Evolutionary conservation across 164 flowering plant genomes (phyloP), one percentile per base, ranked within the genome.

Genomic region (Paratinospora sagittata): DNA sequence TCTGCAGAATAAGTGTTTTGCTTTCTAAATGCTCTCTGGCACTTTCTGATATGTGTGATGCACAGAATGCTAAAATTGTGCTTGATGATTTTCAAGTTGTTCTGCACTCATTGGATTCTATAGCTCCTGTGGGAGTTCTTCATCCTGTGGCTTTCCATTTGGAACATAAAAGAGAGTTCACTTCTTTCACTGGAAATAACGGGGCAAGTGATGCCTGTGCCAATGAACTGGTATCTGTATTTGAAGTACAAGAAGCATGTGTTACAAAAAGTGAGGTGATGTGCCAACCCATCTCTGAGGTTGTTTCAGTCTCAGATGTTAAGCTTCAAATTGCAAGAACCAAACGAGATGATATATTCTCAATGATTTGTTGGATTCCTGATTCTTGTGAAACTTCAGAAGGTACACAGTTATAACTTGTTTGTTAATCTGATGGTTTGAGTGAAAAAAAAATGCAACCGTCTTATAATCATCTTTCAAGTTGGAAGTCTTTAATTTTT

Each of bases 81-180:
- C 89, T 92, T 19, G 97, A 92, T 78, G 82, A 89, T 47, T 92
- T 80, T 79, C 77, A 86, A 85, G 77, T 89, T 72, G 76, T 90
- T 4, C 82, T 87, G 68, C 97, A 95, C 80, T 90, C 97, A 43
- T 63, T 90, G 67, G 94, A 88, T 79, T 79, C 90, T 78, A 89
- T 92, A 68, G 97, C 97, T 67, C 90, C 98, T 33, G 97, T 89
- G 60, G 98, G 91, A 26, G 81, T 95, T 58, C 89, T 95, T 63
- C 98, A 95, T 81, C 98, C 98, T n/a, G 63, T 82, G 74, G 78
- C 83, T 58, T 95, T 89, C 81, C 97, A 91, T 80, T 80, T 90
- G 80, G 92, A 90, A 77, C 71, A 72, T 9, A 95, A 95, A 84
- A 71, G 27, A 37, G 74, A 66, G 8, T 34, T 74, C 26, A 36